These are phyloP conservation scores for Dalbergia cochinchinensis DNA, from an alignment of 306 rosid species.

Conservation along the genomic window DNA sequence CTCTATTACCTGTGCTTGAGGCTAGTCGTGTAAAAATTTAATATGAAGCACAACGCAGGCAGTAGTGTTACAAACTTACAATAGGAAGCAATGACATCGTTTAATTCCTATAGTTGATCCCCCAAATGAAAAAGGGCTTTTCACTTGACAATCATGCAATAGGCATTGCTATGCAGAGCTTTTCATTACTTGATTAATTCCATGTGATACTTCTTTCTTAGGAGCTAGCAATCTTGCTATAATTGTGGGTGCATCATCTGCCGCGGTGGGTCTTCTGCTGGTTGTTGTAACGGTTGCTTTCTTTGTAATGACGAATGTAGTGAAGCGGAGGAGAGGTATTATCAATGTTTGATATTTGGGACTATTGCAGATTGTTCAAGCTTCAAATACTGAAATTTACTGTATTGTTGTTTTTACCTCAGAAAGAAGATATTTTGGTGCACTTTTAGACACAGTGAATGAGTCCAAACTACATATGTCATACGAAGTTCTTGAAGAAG, in stretches of 20 bases:
- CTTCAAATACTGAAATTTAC: background rate
- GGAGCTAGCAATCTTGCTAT: conserved; percentile 26
- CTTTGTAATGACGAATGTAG: conserved; percentile 30
- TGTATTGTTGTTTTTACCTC: conserved; percentile 10
- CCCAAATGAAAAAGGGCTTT: no score
- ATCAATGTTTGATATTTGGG: conserved; percentile 1
- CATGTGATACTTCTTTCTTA: conserved; percentile 25
- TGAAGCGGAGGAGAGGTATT: conserved; percentile 38
- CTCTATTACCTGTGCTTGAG: no score
- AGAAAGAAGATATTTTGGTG: conserved; percentile 47
- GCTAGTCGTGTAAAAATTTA: no score
- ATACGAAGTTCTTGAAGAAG: conserved; percentile 46
- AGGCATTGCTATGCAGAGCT: background rate
- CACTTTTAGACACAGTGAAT: conserved; percentile 34
- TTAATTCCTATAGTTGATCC: no score
- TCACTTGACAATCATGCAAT: background rate
- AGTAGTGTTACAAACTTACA: no score
- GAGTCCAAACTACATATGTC: conserved; percentile 42
- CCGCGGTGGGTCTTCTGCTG: conserved; percentile 36
- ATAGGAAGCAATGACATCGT: no score
- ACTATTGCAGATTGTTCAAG: conserved; percentile 4
- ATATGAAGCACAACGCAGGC: no score
- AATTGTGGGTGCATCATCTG: conserved; percentile 34
- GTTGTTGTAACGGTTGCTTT: conserved; percentile 31
- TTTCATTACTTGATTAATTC: background rate